Conservation (phyloP, 768 basidiomycete species). For the Rhodotorula toruloides region DNA sequence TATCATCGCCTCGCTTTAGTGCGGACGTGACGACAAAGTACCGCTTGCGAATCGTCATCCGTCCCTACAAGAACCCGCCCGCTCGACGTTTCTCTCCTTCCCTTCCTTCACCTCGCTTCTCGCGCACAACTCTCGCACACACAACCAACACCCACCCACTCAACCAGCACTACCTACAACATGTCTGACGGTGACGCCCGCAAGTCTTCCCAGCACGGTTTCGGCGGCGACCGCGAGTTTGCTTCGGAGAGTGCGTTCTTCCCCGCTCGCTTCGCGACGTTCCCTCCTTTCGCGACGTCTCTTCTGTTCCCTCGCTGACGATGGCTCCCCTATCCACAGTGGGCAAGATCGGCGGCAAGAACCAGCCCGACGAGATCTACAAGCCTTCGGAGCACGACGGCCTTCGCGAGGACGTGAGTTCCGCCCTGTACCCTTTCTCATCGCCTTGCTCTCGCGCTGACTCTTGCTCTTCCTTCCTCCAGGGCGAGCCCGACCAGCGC, state of each 20-base stretch:
- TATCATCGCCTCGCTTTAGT: background rate
- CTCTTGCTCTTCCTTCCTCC: background rate
- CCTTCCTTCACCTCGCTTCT: background rate
- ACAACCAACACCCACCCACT: background rate
- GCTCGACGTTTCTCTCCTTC: too few relatives aligned
- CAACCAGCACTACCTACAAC: too few relatives aligned
- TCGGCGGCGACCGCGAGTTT: slow-evolving; percentile 10
- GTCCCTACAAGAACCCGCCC: too few relatives aligned
- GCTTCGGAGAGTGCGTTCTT: background rate
- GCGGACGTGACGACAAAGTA: background rate
- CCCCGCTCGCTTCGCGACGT: background rate
- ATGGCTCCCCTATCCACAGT: background rate
- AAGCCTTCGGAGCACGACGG: slow-evolving; percentile 7
- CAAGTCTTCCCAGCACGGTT: slow-evolving; percentile 42
- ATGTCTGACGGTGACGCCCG: slow-evolving; percentile 1
- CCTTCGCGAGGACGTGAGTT: background rate
- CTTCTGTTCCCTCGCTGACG: background rate
- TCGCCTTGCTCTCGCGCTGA: background rate
- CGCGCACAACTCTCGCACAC: background rate
- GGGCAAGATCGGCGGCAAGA: background rate
- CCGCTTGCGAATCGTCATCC: too few relatives aligned
- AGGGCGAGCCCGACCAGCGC: slow-evolving; percentile 45
- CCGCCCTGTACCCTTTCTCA: background rate
- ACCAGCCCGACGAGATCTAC: slow-evolving; percentile 1
- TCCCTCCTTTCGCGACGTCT: too few relatives aligned